A percentile compares a stretch with the other conserved stretches of the same genome.
These are phyloP conservation scores for Jaapia argillacea DNA, from an alignment of 768 basidiomycete genomes.

Conservation along the genomic window DNA sequence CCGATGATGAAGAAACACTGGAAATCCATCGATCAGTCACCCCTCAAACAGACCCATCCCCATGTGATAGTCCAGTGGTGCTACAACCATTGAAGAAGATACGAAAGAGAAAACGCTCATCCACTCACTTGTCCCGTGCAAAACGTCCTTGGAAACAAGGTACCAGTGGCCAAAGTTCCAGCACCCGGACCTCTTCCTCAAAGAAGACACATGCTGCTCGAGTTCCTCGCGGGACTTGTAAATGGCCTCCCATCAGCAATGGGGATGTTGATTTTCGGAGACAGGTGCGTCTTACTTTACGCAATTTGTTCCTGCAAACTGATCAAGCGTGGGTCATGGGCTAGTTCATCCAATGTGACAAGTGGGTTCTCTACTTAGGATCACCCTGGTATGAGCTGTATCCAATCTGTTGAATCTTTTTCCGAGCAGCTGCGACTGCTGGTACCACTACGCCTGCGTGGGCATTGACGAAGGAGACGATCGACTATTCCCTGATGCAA, in stretches of 20 bases:
- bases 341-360: constrained; percentile 26
- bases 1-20: too few relatives aligned
- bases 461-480: constrained; percentile 27
- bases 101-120: too few relatives aligned
- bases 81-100: too few relatives aligned
- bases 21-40: too few relatives aligned
- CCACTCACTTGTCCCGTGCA: too few relatives aligned
- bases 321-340: neutral
- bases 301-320: neutral
- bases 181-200: too few relatives aligned
- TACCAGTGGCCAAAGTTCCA: too few relatives aligned
- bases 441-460: constrained; percentile 47
- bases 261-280: neutral
- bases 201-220: too few relatives aligned
- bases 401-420: neutral
- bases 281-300: neutral
- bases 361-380: constrained; percentile 12
- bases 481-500: constrained; percentile 19
- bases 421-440: constrained; percentile 25
- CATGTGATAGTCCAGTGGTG: too few relatives aligned
- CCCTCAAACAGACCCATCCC: too few relatives aligned
- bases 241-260: neutral
- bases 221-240: too few relatives aligned
- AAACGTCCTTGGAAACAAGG: too few relatives aligned
- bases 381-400: neutral